Base-by-base conservation (phyloP, 2,329 filamentous ascomycete genomes). In the Exophiala aquamarina region DNA sequence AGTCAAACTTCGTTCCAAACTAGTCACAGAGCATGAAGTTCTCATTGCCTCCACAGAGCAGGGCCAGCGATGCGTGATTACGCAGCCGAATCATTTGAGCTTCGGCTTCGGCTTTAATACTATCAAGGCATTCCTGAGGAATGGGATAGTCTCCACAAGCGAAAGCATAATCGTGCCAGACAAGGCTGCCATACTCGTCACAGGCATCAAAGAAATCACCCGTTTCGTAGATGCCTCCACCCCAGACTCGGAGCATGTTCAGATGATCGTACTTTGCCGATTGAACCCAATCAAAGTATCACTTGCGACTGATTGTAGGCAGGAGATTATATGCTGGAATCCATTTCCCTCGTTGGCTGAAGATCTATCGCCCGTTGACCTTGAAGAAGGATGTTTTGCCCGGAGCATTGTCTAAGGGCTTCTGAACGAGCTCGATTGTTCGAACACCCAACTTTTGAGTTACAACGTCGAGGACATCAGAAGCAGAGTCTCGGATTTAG, bases 31-130 rank as follows among this genome's bases (percentile, higher is more conserved):
- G 85, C 64, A 92, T 86, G 66, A 96, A 95, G 63, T 96, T 91
- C 66, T 96, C 91, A 61, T 96, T 96, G 70, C 95, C 95, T 13
- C 91, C 91, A 3, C 89, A 89, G 72, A 84, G 95, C 45, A 96
- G 84, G 32, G 91, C 84, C 53, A 96, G 86, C 9, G 82, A 90
- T 0, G 91, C 87, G 63, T 96, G 91, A 64, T 95, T 89, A 36
- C 89, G 79, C 29, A 96, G 72, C 34, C 84, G 73, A 62, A 75
- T 74, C 29, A 88, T 72, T 55, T 87, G 84, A 41, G 81, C 78
- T n/a, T 74, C 65, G 28, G 84, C 83, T 66, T 91, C 87, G 18
- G 71, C 61, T 49, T 82, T 75, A 48, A 90, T 78, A 0, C 79
- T 84, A 26, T 78, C 67, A 13, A 87, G 70, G 37, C 86, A 78